These are phyloP conservation scores for Flaveria ramosissima DNA, from an alignment of 129 eudicot species.

Conservation along the genomic window DNA sequence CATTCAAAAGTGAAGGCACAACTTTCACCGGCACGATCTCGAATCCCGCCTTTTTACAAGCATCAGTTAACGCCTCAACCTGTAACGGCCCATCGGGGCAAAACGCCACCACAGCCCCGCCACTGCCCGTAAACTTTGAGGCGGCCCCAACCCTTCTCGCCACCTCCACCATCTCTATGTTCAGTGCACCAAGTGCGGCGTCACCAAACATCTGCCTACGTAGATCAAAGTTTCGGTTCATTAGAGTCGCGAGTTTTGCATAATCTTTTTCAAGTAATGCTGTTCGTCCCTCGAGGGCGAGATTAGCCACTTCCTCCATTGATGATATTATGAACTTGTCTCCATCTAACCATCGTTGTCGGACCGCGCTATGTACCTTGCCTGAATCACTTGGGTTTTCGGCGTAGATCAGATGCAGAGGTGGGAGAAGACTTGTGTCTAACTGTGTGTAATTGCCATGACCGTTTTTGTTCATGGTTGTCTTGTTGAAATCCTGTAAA, in stretches of 20 bases:
- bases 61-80: constrained; percentile 62
- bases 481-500: constrained; percentile 73
- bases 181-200: constrained; percentile 72
- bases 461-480: constrained; percentile 69
- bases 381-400: constrained; percentile 99
- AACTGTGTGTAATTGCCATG: constrained; percentile 81
- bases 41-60: constrained; percentile 69
- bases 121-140: constrained; percentile 91
- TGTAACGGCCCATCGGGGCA: constrained; percentile 81
- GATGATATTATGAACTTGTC: constrained; percentile 77
- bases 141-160: constrained; percentile 91
- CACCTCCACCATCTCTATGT: constrained; percentile 88
- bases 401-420: constrained; percentile 89
- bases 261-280: constrained; percentile 70
- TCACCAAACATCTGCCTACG: constrained; percentile 89
- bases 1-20: constrained; percentile 54
- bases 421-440: constrained; percentile 79
- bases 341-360: constrained; percentile 89
- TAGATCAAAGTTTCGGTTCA: constrained; percentile 90
- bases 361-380: constrained; percentile 90
- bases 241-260: constrained; percentile 63
- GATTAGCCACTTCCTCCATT: constrained; percentile 73
- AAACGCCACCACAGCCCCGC: constrained; percentile 89
- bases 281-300: constrained; percentile 69
- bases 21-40: constrained; percentile 49